Percentiles rank a stretch among this genome's conserved stretches.
These are phyloP conservation scores for Ammopiptanthus mongolicus DNA, from an alignment of 306 rosid genomes.

Conservation along the genomic window DNA sequence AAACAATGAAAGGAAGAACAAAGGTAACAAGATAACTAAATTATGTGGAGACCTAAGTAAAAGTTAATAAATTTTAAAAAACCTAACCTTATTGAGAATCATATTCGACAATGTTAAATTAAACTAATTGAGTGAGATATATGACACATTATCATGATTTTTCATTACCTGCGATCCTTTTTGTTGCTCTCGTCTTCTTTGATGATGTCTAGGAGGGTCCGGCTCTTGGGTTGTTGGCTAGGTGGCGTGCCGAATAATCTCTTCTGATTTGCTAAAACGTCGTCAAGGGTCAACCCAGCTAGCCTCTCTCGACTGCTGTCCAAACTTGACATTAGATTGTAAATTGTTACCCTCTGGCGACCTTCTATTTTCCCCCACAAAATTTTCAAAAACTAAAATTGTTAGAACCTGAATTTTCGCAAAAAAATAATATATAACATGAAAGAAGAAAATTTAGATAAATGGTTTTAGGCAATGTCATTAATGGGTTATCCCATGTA, in stretches of 20 bases:
- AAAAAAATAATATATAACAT: background rate
- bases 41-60: too few species aligned
- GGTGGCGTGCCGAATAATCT: background rate
- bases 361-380: slow-evolving; percentile 32
- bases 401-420: background rate
- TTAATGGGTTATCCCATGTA: background rate
- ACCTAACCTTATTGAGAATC: too few species aligned
- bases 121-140: too few species aligned
- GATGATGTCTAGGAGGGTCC: slow-evolving; percentile 68
- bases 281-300: slow-evolving; percentile 63
- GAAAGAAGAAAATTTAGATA: background rate
- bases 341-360: slow-evolving; percentile 54
- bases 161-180: slow-evolving; percentile 36
- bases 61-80: background rate
- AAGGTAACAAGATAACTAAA: background rate
- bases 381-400: too few species aligned
- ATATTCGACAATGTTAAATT: background rate
- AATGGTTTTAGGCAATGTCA: background rate
- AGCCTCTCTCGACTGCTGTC: slow-evolving; percentile 36
- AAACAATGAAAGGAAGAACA: background rate
- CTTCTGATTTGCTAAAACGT: slow-evolving; percentile 32
- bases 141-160: background rate
- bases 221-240: slow-evolving; percentile 7
- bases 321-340: slow-evolving; percentile 70
- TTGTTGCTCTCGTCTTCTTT: slow-evolving; percentile 35